Conservation (phyloP, 768 basidiomycete genomes). For the Tulasnella sp. region DNA sequence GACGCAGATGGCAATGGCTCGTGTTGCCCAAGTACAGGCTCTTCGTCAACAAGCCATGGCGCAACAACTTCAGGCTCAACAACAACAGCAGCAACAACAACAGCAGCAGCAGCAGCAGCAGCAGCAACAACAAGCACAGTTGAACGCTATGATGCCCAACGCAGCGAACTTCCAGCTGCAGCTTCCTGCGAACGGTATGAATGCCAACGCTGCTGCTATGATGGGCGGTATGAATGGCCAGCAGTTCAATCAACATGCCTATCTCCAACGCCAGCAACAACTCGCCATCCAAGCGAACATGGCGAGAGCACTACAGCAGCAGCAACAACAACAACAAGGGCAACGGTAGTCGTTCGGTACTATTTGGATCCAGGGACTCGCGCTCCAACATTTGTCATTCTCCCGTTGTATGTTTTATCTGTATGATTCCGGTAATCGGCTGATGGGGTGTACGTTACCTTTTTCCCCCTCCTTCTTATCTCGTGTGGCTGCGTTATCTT, state of each 20-base stretch:
- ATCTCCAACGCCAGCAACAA: slow-evolving; percentile 15
- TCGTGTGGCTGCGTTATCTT: neutral
- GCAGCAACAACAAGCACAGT: slow-evolving; percentile 5
- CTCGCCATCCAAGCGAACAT: slow-evolving; percentile 11
- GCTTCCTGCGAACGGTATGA: slow-evolving; percentile 16
- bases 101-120: slow-evolving; percentile 8
- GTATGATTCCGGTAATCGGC: neutral
- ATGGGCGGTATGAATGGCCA: slow-evolving; percentile 15
- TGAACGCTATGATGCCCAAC: neutral
- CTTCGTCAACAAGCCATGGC: neutral
- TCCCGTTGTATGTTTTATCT: neutral
- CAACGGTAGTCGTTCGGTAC: neutral
- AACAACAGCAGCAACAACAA: slow-evolving; percentile 18
- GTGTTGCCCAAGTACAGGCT: neutral
- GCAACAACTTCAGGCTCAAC: slow-evolving; percentile 16
- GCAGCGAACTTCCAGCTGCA: neutral
- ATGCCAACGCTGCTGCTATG: slow-evolving; percentile 17
- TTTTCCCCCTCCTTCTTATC: neutral
- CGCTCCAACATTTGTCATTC: neutral
- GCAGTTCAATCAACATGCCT: slow-evolving; percentile 18
- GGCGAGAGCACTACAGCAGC: slow-evolving; percentile 11
- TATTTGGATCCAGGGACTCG: neutral
- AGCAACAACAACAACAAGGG: slow-evolving; percentile 4
- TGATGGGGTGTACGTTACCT: neutral
- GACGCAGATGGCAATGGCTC: neutral